Evolutionary conservation across 75 land plant species (phyloP).

Genomic region (Gnetum montanum): DNA sequence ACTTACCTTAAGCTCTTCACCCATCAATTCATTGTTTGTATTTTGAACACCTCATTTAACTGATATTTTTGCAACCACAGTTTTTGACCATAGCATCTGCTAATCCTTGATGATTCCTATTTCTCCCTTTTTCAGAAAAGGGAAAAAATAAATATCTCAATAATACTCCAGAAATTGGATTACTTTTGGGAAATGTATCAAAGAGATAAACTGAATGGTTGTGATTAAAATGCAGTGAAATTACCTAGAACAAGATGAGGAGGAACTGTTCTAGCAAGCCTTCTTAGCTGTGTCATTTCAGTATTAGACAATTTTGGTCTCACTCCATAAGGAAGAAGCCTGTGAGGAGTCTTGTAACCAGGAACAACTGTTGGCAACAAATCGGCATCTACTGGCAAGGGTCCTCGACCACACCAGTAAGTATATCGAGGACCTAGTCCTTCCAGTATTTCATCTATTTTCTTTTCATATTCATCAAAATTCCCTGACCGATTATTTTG

Average conservation of each 20-base stretch:
- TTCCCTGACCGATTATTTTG: no score
- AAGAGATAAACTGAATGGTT: no score
- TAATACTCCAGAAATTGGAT: no score
- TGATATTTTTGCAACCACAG: conserved; percentile 78
- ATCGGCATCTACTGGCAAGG: conserved; percentile 93
- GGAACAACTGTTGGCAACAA: conserved; percentile 59
- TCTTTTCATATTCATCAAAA: conserved; percentile 50
- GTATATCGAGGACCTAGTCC: conserved; percentile 76
- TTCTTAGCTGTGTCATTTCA: conserved; percentile 63
- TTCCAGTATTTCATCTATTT: conserved; percentile 59
- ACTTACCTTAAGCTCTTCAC: conserved; percentile 74
- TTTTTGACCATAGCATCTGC: conserved; percentile 79
- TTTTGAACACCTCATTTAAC: conserved; percentile 87
- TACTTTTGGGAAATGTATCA: not conserved
- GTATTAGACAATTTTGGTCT: conserved; percentile 30
- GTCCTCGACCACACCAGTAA: conserved; percentile 80
- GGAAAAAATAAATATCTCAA: not conserved
- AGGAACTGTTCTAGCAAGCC: conserved; percentile 71
- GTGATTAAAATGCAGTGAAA: not conserved
- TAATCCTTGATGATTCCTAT: conserved; percentile 75
- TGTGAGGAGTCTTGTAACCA: conserved; percentile 70
- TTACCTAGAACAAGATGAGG: conserved; percentile 96
- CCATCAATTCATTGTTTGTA: conserved; percentile 89
- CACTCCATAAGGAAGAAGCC: conserved; percentile 86
- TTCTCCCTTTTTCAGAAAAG: conserved; percentile 53